phyloP scores from a whole-genome alignment of 495 filamentous ascomycete species.

The Penicillium samsonianum region DNA sequence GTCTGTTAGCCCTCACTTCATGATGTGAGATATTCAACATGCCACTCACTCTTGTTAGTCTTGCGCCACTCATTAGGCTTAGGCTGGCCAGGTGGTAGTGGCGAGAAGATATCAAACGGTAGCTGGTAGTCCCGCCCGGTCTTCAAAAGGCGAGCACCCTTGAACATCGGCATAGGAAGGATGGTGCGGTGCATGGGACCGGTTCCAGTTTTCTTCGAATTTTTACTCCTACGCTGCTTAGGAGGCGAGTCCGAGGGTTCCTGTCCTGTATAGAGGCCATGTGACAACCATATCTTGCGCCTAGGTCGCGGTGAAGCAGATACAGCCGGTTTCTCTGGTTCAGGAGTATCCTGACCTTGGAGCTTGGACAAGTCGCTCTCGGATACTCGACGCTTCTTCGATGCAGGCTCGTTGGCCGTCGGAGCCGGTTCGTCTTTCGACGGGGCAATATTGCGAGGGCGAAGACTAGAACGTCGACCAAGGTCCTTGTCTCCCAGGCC shows the following conservation, averaged over 20 bases:
- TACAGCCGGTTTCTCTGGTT: constrained; percentile 37
- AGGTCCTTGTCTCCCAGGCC: constrained; percentile 45
- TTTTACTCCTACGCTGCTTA: constrained; percentile 61
- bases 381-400: constrained; percentile 52
- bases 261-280: constrained; percentile 91
- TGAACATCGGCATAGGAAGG: constrained; percentile 70
- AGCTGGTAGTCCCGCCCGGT: constrained; percentile 77
- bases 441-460: constrained; percentile 36
- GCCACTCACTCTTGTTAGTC: constrained; percentile 77
- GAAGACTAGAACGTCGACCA: constrained; percentile 43
- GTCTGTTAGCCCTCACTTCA: constrained; percentile 21
- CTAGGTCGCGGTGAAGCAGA: constrained; percentile 41
- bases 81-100: constrained; percentile 78
- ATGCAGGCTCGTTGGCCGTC: constrained; percentile 32
- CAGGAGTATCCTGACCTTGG: constrained; percentile 36
- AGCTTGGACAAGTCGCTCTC: constrained; percentile 51
- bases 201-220: constrained; percentile 47
- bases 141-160: constrained; percentile 60
- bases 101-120: constrained; percentile 86
- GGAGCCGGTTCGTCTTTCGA: constrained; percentile 33
- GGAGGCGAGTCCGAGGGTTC: constrained; percentile 64
- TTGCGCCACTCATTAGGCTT: constrained; percentile 90
- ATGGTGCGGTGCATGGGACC: constrained; percentile 42
- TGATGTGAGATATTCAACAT: background rate
- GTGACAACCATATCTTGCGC: constrained; percentile 71